These are phyloP conservation scores for Boechera stricta DNA, from an alignment of 345 rosid species.

Conservation along the genomic window DNA sequence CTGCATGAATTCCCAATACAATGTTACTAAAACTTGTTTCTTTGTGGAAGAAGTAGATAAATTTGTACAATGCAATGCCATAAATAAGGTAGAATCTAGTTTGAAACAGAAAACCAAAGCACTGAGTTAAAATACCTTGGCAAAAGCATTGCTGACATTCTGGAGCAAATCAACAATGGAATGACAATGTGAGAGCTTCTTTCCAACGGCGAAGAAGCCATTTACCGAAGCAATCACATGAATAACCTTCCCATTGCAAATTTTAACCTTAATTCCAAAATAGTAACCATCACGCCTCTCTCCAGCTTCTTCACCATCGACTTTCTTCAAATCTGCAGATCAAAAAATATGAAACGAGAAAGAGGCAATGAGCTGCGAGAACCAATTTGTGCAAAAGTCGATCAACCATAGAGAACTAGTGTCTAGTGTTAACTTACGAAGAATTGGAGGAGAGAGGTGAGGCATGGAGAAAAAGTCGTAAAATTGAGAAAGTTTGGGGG, in stretches of 20 bases:
- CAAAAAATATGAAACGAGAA: neutral
- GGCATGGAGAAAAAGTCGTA: slow-evolving; percentile 88
- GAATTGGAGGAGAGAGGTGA: slow-evolving; percentile 77
- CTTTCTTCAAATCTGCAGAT: slow-evolving; percentile 52
- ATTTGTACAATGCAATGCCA: neutral
- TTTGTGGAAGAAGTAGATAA: neutral
- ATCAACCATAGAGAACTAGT: neutral
- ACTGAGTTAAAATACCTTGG: slow-evolving; percentile 48
- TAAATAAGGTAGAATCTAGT: neutral
- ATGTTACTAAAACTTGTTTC: neutral
- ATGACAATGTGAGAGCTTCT: slow-evolving; percentile 59
- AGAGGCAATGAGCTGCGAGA: neutral
- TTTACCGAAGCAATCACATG: slow-evolving; percentile 67
- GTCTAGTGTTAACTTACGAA: slow-evolving; percentile 51
- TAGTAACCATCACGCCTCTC: slow-evolving; percentile 30
- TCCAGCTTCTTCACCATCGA: slow-evolving; percentile 49
- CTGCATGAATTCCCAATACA: slow-evolving; percentile 51
- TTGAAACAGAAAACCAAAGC: neutral
- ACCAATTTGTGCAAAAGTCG: neutral
- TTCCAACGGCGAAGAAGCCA: slow-evolving; percentile 87
- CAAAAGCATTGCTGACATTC: slow-evolving; percentile 77
- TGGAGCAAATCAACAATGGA: slow-evolving; percentile 83
- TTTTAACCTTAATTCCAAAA: slow-evolving; percentile 60
- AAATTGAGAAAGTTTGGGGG: slow-evolving; percentile 78
- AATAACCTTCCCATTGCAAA: slow-evolving; percentile 85